Conservation (phyloP, 2,329 filamentous ascomycete species). For the Scytalidium lignicola region DNA sequence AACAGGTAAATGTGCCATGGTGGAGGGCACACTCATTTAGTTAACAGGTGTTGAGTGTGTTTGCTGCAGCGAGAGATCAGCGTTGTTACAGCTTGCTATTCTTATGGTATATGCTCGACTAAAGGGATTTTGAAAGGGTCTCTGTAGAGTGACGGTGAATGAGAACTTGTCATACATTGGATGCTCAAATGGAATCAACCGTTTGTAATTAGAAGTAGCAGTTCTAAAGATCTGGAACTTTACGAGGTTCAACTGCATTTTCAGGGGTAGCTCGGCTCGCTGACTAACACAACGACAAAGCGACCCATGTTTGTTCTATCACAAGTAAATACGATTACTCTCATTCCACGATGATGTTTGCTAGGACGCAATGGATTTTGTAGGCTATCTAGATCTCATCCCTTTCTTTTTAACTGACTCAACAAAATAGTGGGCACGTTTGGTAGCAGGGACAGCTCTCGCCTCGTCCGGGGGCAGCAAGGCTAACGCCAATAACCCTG, state of each 20-base stretch:
- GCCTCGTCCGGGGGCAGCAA: constrained; percentile 49
- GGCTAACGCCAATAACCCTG: constrained; percentile 57
- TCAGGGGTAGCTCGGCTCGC: neutral
- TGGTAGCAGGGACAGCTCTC: constrained; percentile 58
- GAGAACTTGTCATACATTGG: too few species aligned
- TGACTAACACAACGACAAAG: neutral
- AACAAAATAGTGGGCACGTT: constrained; percentile 54
- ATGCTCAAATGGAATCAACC: too few species aligned
- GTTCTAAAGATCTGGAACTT: neutral
- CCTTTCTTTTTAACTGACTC: neutral
- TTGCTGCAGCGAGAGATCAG: too few species aligned
- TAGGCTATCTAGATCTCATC: neutral
- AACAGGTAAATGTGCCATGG: too few species aligned
- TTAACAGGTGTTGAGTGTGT: too few species aligned
- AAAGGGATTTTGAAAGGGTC: too few species aligned
- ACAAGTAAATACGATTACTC: neutral
- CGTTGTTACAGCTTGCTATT: too few species aligned
- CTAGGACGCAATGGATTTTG: neutral
- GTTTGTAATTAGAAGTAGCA: too few species aligned
- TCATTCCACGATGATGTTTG: neutral
- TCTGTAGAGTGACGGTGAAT: too few species aligned
- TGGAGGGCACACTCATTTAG: too few species aligned
- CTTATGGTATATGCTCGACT: too few species aligned
- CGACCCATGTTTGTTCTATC: neutral
- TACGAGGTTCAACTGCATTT: neutral